phyloP scores from a whole-genome alignment of 2,329 filamentous ascomycete species.

The Aspergillus versicolor region DNA sequence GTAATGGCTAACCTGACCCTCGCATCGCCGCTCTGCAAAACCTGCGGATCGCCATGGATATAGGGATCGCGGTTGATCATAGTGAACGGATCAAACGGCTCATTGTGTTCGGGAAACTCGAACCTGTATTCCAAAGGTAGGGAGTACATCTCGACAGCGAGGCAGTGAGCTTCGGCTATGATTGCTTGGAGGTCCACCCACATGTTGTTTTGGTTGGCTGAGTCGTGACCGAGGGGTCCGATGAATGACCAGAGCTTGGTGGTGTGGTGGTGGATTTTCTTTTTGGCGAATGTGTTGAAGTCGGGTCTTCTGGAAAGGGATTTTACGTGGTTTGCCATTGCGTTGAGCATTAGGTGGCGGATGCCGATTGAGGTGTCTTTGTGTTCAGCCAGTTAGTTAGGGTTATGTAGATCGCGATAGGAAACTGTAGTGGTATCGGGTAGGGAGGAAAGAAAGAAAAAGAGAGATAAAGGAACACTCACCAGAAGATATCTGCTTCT shows the following conservation, averaged over 20 bases:
- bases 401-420: background rate
- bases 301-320: slow-evolving; percentile 18
- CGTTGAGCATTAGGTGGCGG: slow-evolving; percentile 21
- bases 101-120: slow-evolving; percentile 24
- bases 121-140: slow-evolving; percentile 27
- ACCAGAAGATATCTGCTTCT: slow-evolving; percentile 21
- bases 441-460: no score
- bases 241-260: slow-evolving; percentile 23
- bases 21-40: slow-evolving; percentile 13
- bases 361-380: slow-evolving; percentile 20
- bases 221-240: slow-evolving; percentile 22
- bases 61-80: slow-evolving; percentile 27
- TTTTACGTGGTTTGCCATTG: slow-evolving; percentile 21
- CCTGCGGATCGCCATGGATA: slow-evolving; percentile 14
- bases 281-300: slow-evolving; percentile 26
- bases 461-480: background rate
- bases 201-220: slow-evolving; percentile 9
- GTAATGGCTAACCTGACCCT: slow-evolving; percentile 23
- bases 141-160: slow-evolving; percentile 29
- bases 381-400: background rate
- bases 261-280: slow-evolving; percentile 19
- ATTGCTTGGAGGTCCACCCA: slow-evolving; percentile 24
- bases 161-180: slow-evolving; percentile 27
- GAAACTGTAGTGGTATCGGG: background rate
- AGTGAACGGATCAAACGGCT: slow-evolving; percentile 22